A percentile compares a stretch with the other conserved stretches of the same genome.
These are phyloP conservation scores for Trypanosoma avium DNA, from an alignment of 208 protist species.

Conservation along the genomic window DNA sequence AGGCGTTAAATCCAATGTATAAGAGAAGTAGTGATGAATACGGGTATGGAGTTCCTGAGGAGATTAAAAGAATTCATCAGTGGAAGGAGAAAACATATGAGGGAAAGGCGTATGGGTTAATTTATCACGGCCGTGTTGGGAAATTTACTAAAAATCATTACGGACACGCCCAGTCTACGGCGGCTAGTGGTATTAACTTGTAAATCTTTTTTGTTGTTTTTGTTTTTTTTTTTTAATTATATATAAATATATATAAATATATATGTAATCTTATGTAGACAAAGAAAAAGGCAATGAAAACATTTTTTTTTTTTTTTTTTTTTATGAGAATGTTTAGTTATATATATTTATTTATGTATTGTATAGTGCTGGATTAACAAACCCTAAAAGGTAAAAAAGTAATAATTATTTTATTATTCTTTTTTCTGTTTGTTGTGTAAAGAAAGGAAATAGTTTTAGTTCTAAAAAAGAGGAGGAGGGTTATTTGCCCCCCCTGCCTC, in stretches of 20 bases:
- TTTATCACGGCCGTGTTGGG: slow-evolving; percentile 67
- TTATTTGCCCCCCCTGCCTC: no score
- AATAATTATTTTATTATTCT: slow-evolving; percentile 27
- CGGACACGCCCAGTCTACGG: slow-evolving; percentile 34
- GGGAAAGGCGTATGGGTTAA: slow-evolving; percentile 72
- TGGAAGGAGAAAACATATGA: slow-evolving; percentile 66
- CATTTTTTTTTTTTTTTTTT: slow-evolving; percentile 19
- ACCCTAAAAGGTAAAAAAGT: no score
- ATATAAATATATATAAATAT: slow-evolving; percentile 8
- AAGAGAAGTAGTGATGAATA: slow-evolving; percentile 72
- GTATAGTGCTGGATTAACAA: no score
- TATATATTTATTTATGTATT: no score
- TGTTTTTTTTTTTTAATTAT: background rate
- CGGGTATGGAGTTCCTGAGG: slow-evolving; percentile 56
- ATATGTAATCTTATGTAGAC: no score
- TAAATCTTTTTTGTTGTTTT: slow-evolving; percentile 27
- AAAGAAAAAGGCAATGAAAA: no score
- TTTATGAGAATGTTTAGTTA: no score
- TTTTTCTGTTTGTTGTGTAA: slow-evolving; percentile 25
- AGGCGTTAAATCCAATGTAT: slow-evolving; percentile 72
- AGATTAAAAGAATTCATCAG: slow-evolving; percentile 54
- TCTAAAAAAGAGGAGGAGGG: no score
- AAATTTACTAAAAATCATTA: slow-evolving; percentile 60
- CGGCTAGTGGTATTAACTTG: slow-evolving; percentile 78
- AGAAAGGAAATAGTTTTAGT: no score